Base-by-base conservation (phyloP, 805 yeast genomes). In the Metahyphopichia silvanorum region DNA sequence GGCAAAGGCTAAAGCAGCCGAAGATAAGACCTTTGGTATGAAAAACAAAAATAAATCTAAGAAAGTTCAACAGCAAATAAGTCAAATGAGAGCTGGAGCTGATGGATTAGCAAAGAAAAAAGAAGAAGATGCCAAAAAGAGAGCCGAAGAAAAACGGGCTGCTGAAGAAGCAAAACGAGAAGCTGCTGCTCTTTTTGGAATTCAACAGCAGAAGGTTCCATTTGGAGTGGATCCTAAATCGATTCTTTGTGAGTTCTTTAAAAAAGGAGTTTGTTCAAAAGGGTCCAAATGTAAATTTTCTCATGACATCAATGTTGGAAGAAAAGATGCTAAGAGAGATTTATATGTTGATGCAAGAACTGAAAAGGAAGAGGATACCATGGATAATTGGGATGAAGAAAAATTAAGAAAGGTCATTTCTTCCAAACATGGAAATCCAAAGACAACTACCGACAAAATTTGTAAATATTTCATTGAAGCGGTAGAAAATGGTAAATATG, bases 141-240 rank as follows among this genome's bases (percentile, higher is more conserved):
- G 67, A 37, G 74, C 78, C 6, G 87, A 81, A 29, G 95, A 85
- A 60, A 89, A 85, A 73, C 86, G 84, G 56, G 93, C 95, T 9
- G 84, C 88, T 2, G 98, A 91, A 43, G 81, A 76, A 27, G 97
- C 96, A 26, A 86, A 83, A 55, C 76, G 76, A 29, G 97, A 91
- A 52, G 94, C 95, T 4, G 82, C 86, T 10, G 82, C 83, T 12
- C 62, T 91, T 27, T 75, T 87, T 47, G 82, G 79, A 20, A 69
- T 86, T 31, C 82, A 76, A 34, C 71, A 68, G 28, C 97, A 86
- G 57, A 87, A 86, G 55, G 86, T 91, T 20, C 95, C 96, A 25
- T 88, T 91, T 52, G 98, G 98, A 33, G 97, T 88, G 38, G 98
- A 93, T 63, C 98, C 98, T 34, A 91, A 93, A 64, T 78, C 95